Evolutionary conservation across 805 yeast genomes (phyloP), one percentile per base, ranked within the genome.

Genomic region (Kodamaea hsintzibuensis): DNA sequence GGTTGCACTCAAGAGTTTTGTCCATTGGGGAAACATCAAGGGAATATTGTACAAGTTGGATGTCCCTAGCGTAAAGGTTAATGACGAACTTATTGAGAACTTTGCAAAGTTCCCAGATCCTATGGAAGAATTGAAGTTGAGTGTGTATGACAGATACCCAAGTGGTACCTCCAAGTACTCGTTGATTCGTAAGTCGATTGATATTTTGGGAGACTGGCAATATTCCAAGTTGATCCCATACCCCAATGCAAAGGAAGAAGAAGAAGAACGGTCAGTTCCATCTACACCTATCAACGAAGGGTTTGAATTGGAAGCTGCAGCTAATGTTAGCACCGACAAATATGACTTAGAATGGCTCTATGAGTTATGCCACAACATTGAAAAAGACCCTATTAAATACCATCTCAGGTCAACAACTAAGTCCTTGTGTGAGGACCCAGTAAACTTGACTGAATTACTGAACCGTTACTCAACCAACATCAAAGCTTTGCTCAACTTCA

Each of bases 11-110:
- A 74, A 81, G 54, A 77, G 82, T 35, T 80, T 81, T 57, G 78
- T 77, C 16, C 84, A 82, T 62, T 82, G 85, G 85, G 80, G 81
- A 25, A 76, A 79, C 52, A 80, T 78, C 50, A 74, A 75, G 55
- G 83, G 83, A 2, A 67, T 80, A 13, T 61, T 82, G 37, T 67
- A 73, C 58, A 72, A 71, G 55, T 60, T 81, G 48, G 76, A 71
- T 7, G 74, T 68, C 42, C 79, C 73, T 46, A 69, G 63, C 43
- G 56, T 82, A 22, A 63, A 66, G 39, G 58, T 78, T 0, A 69
- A 71, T 30, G 61, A 62, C 7, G 69, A 63, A 10, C 58, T 74
- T 27, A 57, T 56, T 8, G 57, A 57, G 19, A 58, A 57, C n/a
- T 81, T 77, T 56, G 63, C 61, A 14, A 43, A 50, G 8, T 79